Base-by-base conservation (phyloP, 352 stramenopile species). In the Halophytophthora polymorphica region DNA sequence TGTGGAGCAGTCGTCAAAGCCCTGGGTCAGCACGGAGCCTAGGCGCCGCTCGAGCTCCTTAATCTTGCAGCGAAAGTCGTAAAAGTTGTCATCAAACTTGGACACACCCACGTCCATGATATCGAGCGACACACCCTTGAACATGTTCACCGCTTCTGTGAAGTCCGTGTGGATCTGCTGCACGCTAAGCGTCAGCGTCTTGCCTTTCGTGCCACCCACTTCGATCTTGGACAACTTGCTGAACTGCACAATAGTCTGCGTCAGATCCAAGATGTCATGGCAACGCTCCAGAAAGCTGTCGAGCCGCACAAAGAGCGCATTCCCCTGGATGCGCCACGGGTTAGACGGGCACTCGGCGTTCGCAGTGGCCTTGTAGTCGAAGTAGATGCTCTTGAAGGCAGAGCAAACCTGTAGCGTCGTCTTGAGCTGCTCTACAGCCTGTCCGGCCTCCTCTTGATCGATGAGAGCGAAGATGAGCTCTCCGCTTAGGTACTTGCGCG, bases 81-180 rank as follows among this genome's bases (percentile, higher is more conserved):
- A 98, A 50, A 98, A 98, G 57, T 98, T 96, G 63, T 98, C 92
- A 59, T 99, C 96, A 43, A 99, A 99, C 64, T 98, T 89, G 37
- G 91, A 97, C 15, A 90, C 95, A 17, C 85, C 88, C 18, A 99
- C 96, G 58, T 99, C 94, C 94, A 99, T 98, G 34, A 99, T 98
- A 65, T 99, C 96, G 43, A 97, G 98, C 0, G 93, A 95, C 2
- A 99, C 91, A 44, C 77, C 81, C 65, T 98, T 98, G 66, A 99
- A 97, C 41, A 80, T 90, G 47, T 97, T 89, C 10, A 98, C 93
- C 0, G 95, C 92, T 13, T 83, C 72, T 14, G 93, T 87, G 64
- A 99, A 99, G 71, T 99, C 96, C 5, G 80, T 54, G 56, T 98
- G 90, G 62, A 99, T 98, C 65, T 98, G 85, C 38, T 98, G 88